A percentile compares a stretch with the other conserved stretches of the same genome.
phyloP scores from a whole-genome alignment of 805 yeast genomes.

The Schizosaccharomyces cryophilus region DNA sequence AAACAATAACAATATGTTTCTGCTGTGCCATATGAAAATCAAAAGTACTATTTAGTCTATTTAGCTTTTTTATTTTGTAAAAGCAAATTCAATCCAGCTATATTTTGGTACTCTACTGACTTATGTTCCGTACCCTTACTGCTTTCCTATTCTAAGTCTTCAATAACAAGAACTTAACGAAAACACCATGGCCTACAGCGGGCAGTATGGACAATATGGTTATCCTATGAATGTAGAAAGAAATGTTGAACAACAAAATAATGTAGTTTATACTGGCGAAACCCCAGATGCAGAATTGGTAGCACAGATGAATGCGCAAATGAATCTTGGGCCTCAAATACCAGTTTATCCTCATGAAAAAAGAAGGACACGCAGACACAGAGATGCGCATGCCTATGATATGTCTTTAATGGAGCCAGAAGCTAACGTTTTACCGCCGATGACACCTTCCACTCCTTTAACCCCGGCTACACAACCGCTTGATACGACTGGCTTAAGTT shows the following conservation, averaged over 20 bases:
- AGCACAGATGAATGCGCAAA: background rate
- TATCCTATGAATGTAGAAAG: background rate
- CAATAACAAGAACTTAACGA: background rate
- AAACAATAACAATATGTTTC: no score
- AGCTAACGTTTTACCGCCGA: background rate
- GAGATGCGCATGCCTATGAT: conserved; percentile 1
- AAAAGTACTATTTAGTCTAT: no score
- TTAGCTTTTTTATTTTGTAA: no score
- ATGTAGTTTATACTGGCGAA: background rate
- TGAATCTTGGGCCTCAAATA: background rate
- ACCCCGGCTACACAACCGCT: background rate
- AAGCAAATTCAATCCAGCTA: no score
- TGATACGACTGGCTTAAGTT: background rate
- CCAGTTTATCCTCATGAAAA: background rate
- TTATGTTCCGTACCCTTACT: no score
- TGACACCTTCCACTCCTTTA: background rate
- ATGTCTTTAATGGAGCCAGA: background rate
- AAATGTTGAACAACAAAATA: background rate
- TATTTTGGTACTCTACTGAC: no score
- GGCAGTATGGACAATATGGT: background rate
- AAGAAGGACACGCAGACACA: background rate
- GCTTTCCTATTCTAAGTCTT: no score
- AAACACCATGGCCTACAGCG: background rate
- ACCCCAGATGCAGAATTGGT: background rate
- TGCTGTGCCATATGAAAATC: no score